phyloP scores from a whole-genome alignment of 228 moss, liverwort and hornwort species.

The Sphagnum fallax region DNA sequence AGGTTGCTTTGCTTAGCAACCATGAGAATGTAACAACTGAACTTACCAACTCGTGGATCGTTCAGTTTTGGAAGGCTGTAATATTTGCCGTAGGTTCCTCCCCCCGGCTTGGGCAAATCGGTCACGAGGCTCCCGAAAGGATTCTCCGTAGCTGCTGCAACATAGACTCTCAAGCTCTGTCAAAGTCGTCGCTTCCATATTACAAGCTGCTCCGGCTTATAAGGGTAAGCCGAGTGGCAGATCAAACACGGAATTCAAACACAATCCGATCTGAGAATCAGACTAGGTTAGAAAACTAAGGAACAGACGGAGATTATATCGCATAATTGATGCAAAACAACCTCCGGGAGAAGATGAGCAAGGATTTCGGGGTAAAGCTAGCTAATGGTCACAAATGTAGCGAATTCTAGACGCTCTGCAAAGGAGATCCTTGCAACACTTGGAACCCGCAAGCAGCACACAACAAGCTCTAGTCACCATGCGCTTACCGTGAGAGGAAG shows the following conservation, averaged over 20 bases:
- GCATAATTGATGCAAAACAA: neutral
- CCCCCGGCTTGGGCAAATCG: constrained; percentile 50
- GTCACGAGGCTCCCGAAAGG: constrained; percentile 69
- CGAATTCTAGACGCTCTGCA: neutral
- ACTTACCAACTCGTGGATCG: constrained; percentile 76
- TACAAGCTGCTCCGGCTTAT: neutral
- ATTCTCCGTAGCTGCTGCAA: constrained; percentile 45
- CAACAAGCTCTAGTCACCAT: neutral
- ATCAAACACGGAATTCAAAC: neutral
- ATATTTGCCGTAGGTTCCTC: constrained; percentile 61
- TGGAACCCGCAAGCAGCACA: neutral
- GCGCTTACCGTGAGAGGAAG: neutral
- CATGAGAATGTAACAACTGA: neutral
- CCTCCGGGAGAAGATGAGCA: neutral
- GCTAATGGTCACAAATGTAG: neutral
- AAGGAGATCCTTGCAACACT: neutral
- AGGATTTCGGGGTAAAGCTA: too few species aligned
- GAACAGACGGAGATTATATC: neutral
- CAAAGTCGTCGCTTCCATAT: too few species aligned
- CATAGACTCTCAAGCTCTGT: neutral
- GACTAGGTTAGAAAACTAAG: neutral
- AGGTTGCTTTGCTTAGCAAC: too few species aligned
- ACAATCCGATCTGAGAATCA: neutral
- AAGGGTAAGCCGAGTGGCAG: neutral
- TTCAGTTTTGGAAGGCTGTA: constrained; percentile 80